Conservation (phyloP, 495 filamentous ascomycete species). For the Xanthoparmelia taractica region DNA sequence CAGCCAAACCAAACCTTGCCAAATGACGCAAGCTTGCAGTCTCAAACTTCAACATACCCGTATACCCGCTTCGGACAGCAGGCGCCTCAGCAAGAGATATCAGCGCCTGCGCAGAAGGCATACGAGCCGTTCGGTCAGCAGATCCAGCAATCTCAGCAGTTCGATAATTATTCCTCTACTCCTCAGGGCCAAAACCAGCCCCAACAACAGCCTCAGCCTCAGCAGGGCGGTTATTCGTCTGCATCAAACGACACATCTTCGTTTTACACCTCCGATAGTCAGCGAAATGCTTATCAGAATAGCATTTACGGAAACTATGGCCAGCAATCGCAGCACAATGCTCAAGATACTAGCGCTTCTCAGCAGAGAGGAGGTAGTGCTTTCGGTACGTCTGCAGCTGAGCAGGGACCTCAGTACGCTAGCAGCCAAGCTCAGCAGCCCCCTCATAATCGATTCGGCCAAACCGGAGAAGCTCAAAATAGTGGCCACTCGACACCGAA, state of each 20-base stretch:
- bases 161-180: constrained; percentile 47
- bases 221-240: constrained; percentile 57
- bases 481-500: constrained; percentile 87
- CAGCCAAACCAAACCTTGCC: constrained; percentile 23
- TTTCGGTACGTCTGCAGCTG: constrained; percentile 64
- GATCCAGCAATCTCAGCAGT: constrained; percentile 58
- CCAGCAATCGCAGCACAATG: constrained; percentile 52
- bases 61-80: constrained; percentile 58
- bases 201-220: constrained; percentile 41
- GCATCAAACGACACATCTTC: constrained; percentile 74
- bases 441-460: constrained; percentile 59
- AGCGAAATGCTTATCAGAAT: constrained; percentile 67
- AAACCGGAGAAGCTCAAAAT: constrained; percentile 62
- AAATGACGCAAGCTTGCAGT: constrained; percentile 38
- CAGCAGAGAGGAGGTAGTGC: constrained; percentile 66
- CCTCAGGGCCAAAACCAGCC: constrained; percentile 39
- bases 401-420: constrained; percentile 68
- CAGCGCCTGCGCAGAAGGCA: constrained; percentile 63
- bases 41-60: constrained; percentile 43
- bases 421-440: constrained; percentile 53
- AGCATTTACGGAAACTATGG: constrained; percentile 77
- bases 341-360: constrained; percentile 64
- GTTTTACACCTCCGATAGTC: constrained; percentile 80
- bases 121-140: constrained; percentile 87
- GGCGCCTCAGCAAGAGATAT: constrained; percentile 46